Conservation (phyloP, 345 rosid species). For the Populus deltoides region DNA sequence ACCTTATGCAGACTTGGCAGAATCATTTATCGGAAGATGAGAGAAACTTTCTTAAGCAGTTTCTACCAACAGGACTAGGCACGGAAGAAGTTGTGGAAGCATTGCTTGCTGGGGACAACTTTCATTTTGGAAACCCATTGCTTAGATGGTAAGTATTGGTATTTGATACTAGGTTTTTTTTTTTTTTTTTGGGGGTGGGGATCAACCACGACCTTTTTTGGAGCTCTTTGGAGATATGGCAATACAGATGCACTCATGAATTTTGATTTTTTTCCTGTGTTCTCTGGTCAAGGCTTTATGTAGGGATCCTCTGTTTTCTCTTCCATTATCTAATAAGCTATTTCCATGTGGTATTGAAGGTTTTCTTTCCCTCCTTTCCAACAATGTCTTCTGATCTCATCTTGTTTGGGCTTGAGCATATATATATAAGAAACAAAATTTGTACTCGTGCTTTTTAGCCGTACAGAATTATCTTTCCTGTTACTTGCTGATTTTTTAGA, state of each 20-base stretch:
- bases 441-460: background rate
- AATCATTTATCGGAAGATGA: slow-evolving; percentile 64
- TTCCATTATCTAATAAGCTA: background rate
- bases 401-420: background rate
- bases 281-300: background rate
- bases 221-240: background rate
- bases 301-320: background rate
- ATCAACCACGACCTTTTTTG: background rate
- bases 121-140: slow-evolving; percentile 80
- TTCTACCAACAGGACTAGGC: slow-evolving; percentile 69
- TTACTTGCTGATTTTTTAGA: background rate
- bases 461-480: background rate
- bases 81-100: slow-evolving; percentile 51
- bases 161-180: background rate
- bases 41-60: slow-evolving; percentile 60
- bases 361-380: background rate
- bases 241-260: background rate
- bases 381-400: background rate
- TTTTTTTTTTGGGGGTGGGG: background rate
- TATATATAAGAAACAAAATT: background rate
- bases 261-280: background rate
- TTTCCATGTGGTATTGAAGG: background rate
- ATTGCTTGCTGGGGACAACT: slow-evolving; percentile 70
- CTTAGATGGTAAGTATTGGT: slow-evolving; percentile 63
- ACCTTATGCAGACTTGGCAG: slow-evolving; percentile 64